Percentiles rank a stretch among this genome's conserved stretches.
Evolutionary conservation across 1,139 yeast species (phyloP).

Genomic region (Kluyveromyces sp.): DNA sequence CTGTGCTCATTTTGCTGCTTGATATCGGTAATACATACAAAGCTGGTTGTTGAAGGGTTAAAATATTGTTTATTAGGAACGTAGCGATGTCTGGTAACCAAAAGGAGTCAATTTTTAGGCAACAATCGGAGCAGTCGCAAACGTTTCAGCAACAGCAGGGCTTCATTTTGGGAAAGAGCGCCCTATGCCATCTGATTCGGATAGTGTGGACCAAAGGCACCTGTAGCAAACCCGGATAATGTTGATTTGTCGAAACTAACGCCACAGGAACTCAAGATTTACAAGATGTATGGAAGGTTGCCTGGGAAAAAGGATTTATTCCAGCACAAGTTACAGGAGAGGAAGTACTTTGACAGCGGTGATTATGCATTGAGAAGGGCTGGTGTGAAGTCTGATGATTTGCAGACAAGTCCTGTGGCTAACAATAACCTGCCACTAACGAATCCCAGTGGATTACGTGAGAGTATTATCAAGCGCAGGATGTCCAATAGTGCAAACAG

Average conservation of each 20-base stretch:
- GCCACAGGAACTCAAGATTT: conserved; percentile 63
- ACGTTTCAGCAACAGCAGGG: conserved; percentile 26
- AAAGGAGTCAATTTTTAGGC: too few species aligned
- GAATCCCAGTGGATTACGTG: conserved; percentile 29
- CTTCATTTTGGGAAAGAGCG: not conserved
- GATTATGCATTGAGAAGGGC: conserved; percentile 91
- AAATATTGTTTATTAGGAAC: too few species aligned
- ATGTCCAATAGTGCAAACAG: conserved; percentile 29
- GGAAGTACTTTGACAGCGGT: conserved; percentile 94
- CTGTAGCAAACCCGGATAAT: conserved; percentile 11
- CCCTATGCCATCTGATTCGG: conserved; percentile 1
- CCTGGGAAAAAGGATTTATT: conserved; percentile 83
- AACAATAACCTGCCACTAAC: conserved; percentile 29
- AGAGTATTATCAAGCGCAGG: conserved; percentile 29
- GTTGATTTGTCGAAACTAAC: conserved; percentile 51
- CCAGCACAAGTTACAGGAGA: conserved; percentile 71
- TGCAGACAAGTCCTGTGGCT: conserved; percentile 13
- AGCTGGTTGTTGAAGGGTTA: too few species aligned
- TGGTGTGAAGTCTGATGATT: conserved; percentile 25
- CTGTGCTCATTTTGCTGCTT: too few species aligned
- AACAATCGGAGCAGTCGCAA: conserved; percentile 1
- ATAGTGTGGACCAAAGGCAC: conserved; percentile 8
- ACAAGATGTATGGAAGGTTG: conserved; percentile 77
- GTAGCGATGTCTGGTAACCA: too few species aligned
- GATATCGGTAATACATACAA: too few species aligned